Base-by-base conservation (phyloP, 495 filamentous ascomycete species). In the Jackrogersella minutella region DNA sequence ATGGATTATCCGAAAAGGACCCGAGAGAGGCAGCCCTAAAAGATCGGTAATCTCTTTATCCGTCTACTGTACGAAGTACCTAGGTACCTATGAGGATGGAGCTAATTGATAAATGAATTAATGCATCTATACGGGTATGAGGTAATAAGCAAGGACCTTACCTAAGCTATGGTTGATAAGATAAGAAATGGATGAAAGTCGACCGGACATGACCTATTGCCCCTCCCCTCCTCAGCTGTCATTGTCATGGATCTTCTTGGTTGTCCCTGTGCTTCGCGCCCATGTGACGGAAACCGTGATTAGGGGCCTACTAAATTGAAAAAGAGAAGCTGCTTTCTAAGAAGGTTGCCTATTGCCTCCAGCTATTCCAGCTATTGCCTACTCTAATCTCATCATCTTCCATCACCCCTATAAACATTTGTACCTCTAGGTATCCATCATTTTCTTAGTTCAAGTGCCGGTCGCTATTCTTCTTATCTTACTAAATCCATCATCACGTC, bases 1-100 rank as follows among this genome's bases (percentile, higher is more conserved):
- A 46, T n/a, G 33, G 34, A 46, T 57, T 65, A 58, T 68, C 72
- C 72, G 72, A 73, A 65, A 71, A 74, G 51, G 22, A 69, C 36
- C 72, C 72, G 72, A 67, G 31, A 37, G 17, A n/a, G 34, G 39
- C 49, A 70, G 62, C 67, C 67, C 67, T 70, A 70, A 58, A 40
- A 36, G n/a, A 17, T 33, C 10, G 9, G 24, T 37, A 37, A 37
- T 2, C 34, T 37, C 34, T 37, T 37, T 37, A 37, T 13, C 10
- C 13, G 7, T 46, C 8, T 8, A 41, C 21, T 51, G 19, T 36
- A 37, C 13, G 30, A 41, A 11, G 39, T 26, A n/a, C 28, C 22
- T 16, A 37, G 44, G 49, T 37, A 13, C n/a, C 6, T 43, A 43
- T 43, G 40, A 3, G 8, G 8, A 40, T 16, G 14, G 0, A 41